Conservation (phyloP, 345 rosid species). For the Gossypium arboreum region DNA sequence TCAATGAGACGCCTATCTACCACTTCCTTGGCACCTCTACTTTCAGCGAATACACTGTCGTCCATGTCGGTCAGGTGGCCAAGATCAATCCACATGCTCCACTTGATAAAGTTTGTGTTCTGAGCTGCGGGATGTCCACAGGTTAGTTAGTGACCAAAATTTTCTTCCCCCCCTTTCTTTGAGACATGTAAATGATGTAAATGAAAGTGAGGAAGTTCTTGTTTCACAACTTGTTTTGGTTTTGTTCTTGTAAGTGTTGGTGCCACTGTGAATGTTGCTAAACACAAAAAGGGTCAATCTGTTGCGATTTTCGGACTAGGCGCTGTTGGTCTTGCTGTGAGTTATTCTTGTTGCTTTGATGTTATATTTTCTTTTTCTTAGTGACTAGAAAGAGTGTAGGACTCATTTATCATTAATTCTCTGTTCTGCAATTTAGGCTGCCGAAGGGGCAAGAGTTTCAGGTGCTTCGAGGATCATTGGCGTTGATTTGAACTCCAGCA, state of each 20-base stretch:
- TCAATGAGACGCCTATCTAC: slow-evolving; percentile 61
- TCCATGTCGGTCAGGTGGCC: slow-evolving; percentile 63
- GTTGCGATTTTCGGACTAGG: slow-evolving; percentile 72
- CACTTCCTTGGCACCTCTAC: slow-evolving; percentile 79
- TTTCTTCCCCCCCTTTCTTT: too few relatives aligned
- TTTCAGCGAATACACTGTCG: slow-evolving; percentile 79
- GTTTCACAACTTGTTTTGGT: background rate
- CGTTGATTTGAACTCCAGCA: slow-evolving; percentile 59
- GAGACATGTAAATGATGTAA: background rate
- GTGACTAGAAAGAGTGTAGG: too few relatives aligned
- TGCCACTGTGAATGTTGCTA: slow-evolving; percentile 75
- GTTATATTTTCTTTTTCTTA: background rate
- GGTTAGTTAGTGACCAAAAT: slow-evolving; percentile 18
- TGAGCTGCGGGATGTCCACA: slow-evolving; percentile 78
- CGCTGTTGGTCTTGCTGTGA: slow-evolving; percentile 70
- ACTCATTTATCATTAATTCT: background rate
- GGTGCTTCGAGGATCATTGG: slow-evolving; percentile 76
- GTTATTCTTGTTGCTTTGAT: slow-evolving; percentile 12
- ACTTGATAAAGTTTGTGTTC: slow-evolving; percentile 70
- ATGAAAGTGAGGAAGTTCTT: background rate
- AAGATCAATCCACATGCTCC: slow-evolving; percentile 75
- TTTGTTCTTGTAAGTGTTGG: slow-evolving; percentile 42
- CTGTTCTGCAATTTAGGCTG: slow-evolving; percentile 39
- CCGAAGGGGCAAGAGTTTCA: slow-evolving; percentile 68
- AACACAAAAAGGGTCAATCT: slow-evolving; percentile 57